A percentile compares a stretch with the other conserved stretches of the same genome.
Evolutionary conservation across 306 rosid genomes (phyloP).

Genomic region (Acacia crassicarpa): DNA sequence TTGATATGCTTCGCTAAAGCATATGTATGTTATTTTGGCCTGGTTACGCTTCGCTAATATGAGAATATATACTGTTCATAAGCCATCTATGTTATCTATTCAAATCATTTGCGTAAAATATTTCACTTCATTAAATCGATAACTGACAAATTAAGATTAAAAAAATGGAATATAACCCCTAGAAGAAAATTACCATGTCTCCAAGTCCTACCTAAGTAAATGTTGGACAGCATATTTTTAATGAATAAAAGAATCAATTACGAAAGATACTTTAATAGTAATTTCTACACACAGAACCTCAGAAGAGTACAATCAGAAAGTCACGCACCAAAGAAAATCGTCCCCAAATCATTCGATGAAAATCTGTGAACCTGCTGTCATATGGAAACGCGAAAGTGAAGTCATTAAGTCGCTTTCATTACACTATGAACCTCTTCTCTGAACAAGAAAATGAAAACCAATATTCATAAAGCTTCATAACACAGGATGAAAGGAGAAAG

Average conservation of each 20-base stretch:
- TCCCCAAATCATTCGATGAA: conserved; percentile 18
- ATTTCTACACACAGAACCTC: background rate
- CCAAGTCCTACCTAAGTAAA: background rate
- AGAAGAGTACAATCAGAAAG: background rate
- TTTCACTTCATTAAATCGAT: background rate
- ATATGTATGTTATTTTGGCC: background rate
- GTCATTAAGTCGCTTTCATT: background rate
- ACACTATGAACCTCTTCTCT: background rate
- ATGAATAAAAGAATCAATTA: conserved; percentile 9
- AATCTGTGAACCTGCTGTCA: conserved; percentile 22
- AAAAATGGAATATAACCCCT: conserved; percentile 16
- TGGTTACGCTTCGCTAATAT: background rate
- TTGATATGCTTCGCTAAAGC: background rate
- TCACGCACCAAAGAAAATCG: conserved; percentile 8
- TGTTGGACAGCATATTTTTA: conserved; percentile 14
- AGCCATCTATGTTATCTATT: background rate
- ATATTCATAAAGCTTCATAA: background rate
- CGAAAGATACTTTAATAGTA: background rate
- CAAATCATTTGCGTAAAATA: background rate
- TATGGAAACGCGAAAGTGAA: conserved; percentile 6
- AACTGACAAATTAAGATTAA: background rate
- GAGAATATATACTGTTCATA: background rate
- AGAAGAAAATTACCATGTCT: conserved; percentile 1
- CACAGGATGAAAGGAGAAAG: background rate
- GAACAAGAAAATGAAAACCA: background rate